Base-by-base conservation (phyloP, 257 asterid genomes). In the Solanum piurae region DNA sequence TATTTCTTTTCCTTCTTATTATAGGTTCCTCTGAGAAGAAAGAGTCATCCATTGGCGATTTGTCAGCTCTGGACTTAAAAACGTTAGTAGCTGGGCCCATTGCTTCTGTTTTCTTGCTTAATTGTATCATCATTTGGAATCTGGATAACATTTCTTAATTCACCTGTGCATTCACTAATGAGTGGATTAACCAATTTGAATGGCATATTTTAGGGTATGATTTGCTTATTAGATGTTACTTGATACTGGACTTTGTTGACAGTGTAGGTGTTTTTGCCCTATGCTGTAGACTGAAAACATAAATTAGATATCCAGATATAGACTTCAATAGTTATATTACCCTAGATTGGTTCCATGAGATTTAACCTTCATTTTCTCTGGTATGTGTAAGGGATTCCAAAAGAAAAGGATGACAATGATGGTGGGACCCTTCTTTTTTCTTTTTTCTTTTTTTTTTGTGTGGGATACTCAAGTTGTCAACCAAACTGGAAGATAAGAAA, bases 11-110 rank as follows among this genome's bases (percentile, higher is more conserved):
- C 40, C 40, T 16, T 72, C 31, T 44, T 20, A 77, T 72, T 16
- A 91, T 94, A 96, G 99, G 93, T 86, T 88, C 96, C 88, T 90
- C 96, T 6, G 97, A 95, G 92, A 94, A 90, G 90, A 96, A 90
- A 84, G 86, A 91, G 66, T 68, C 93, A 85, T 87, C 94, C 55
- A 86, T 94, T 87, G 98, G 95, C 60, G 98, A 95, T 37, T 90
- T 95, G 88, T 89, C 99, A 66, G 91, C 96, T 84, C 92, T 95
- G 94, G 96, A 93, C 92, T 89, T 94, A 85, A 97, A 93, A 91
- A 90, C 96, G 98, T 94, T 87, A 90, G 94, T 91, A 58, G 42
- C 72, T 38, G 29, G 74, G 68, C 1, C 40, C 42, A 46, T 29
- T 80, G 42, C 29, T 31, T 80, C 27, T 46, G 68, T 27, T 80